Evolutionary conservation across 1,139 yeast genomes (phyloP).

Genomic region (Lodderomyces oxycetoniae): DNA sequence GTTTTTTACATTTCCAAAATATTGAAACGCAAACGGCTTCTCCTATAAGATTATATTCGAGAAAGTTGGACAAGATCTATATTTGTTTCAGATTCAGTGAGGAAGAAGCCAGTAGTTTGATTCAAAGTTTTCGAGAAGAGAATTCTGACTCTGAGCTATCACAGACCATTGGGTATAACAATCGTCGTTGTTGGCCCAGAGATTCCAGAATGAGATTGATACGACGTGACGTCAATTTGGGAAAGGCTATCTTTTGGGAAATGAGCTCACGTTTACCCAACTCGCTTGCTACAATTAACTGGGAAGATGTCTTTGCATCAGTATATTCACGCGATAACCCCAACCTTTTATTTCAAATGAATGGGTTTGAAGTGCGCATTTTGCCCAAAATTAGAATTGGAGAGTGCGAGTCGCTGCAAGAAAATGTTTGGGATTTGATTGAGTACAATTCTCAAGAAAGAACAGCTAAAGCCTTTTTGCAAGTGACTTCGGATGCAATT

Average conservation of each 20-base stretch:
- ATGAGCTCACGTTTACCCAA: conserved; percentile 72
- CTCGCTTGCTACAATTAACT: conserved; percentile 65
- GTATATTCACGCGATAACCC: conserved; percentile 91
- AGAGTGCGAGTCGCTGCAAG: conserved; percentile 43
- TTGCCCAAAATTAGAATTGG: conserved; percentile 62
- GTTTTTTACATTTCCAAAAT: conserved; percentile 67
- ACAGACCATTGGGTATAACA: conserved; percentile 81
- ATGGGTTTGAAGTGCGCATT: conserved; percentile 91
- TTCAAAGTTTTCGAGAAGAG: conserved; percentile 71
- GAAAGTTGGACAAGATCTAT: conserved; percentile 80
- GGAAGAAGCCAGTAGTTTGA: conserved; percentile 69
- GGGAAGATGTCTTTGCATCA: conserved; percentile 82
- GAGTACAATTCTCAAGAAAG: conserved; percentile 73
- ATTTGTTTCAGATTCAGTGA: conserved; percentile 72
- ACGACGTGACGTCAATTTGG: conserved; percentile 88
- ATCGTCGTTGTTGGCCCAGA: conserved; percentile 91
- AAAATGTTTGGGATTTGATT: conserved; percentile 89
- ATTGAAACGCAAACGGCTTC: conserved; percentile 51
- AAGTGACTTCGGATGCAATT: conserved; percentile 78
- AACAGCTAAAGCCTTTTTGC: conserved; percentile 83
- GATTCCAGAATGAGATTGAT: conserved; percentile 87
- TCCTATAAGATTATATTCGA: conserved; percentile 77
- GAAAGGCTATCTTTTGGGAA: conserved; percentile 93
- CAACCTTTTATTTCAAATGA: conserved; percentile 80
- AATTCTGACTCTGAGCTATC: conserved; percentile 92